phyloP scores from a whole-genome alignment of 805 yeast genomes.

The Starmerella vaccinii region DNA sequence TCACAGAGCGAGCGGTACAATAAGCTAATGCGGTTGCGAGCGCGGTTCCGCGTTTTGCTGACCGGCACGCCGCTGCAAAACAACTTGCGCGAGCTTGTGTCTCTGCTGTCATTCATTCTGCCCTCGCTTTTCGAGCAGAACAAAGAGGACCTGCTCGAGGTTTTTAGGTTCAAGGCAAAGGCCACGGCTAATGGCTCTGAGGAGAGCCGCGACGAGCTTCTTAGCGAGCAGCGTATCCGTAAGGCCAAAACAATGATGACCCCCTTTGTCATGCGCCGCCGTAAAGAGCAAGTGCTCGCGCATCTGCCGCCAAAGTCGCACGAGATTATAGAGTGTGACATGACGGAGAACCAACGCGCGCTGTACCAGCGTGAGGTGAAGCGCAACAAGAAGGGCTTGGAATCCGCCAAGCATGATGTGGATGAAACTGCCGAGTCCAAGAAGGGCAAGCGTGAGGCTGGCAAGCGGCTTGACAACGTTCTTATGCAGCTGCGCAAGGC shows the following conservation, averaged over 20 bases:
- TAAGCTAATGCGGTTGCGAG: constrained; percentile 74
- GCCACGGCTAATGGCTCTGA: constrained; percentile 39
- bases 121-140: constrained; percentile 74
- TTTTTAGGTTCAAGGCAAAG: constrained; percentile 79
- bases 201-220: constrained; percentile 34
- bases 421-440: constrained; percentile 25
- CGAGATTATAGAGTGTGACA: constrained; percentile 52
- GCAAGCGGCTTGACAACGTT: constrained; percentile 47
- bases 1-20: constrained; percentile 76
- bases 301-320: constrained; percentile 75
- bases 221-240: constrained; percentile 82
- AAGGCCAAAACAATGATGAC: constrained; percentile 98
- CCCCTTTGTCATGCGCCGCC: constrained; percentile 88
- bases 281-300: constrained; percentile 81
- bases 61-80: constrained; percentile 98
- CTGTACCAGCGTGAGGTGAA: constrained; percentile 56
- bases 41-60: constrained; percentile 70
- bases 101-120: constrained; percentile 79
- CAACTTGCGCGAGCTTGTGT: constrained; percentile 79
- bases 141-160: constrained; percentile 66
- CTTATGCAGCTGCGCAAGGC: constrained; percentile 88
- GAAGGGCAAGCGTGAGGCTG: constrained; percentile 32
- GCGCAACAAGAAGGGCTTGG: constrained; percentile 21
- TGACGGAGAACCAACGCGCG: constrained; percentile 43
- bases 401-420: constrained; percentile 26